Conservation (phyloP, 2,329 filamentous ascomycete species). For the Pyrenochaeta sp. region DNA sequence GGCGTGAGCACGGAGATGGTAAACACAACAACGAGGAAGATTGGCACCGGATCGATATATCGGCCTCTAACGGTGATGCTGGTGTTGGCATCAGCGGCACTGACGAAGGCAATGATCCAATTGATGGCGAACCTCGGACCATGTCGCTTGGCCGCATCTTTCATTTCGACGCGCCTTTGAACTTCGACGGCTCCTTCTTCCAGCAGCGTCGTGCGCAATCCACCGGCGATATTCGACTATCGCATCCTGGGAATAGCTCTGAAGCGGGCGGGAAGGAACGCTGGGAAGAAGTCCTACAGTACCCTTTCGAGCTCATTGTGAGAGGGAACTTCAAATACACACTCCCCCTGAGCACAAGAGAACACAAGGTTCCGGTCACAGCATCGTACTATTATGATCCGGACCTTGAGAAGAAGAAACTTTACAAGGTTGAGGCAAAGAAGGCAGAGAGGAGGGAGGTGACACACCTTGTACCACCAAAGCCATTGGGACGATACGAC, state of each 20-base stretch:
- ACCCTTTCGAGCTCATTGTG: constrained; percentile 93
- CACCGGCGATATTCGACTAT: constrained; percentile 82
- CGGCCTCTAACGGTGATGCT: not conserved
- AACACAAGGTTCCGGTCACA: constrained; percentile 61
- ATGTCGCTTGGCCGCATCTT: constrained; percentile 92
- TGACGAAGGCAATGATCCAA: constrained; percentile 69
- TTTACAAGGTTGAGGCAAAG: constrained; percentile 17
- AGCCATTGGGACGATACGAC: constrained; percentile 38
- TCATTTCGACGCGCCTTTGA: constrained; percentile 85
- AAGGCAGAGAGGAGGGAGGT: constrained; percentile 14
- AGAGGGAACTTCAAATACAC: constrained; percentile 89
- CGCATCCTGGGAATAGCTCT: constrained; percentile 86
- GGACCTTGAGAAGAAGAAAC: constrained; percentile 45
- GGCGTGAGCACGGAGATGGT: constrained; percentile 48
- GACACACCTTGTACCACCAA: constrained; percentile 30
- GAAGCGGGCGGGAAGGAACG: constrained; percentile 80
- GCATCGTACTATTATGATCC: constrained; percentile 49
- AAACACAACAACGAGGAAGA: constrained; percentile 33
- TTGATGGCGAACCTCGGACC: constrained; percentile 74
- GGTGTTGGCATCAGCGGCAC: constrained; percentile 27
- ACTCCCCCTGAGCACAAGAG: constrained; percentile 65
- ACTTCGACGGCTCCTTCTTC: constrained; percentile 90
- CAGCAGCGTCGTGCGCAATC: constrained; percentile 76
- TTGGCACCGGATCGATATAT: constrained; percentile 28
- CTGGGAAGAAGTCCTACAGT: constrained; percentile 89